phyloP scores from a whole-genome alignment of 2,329 filamentous ascomycete species.

The Colletotrichum lentis region DNA sequence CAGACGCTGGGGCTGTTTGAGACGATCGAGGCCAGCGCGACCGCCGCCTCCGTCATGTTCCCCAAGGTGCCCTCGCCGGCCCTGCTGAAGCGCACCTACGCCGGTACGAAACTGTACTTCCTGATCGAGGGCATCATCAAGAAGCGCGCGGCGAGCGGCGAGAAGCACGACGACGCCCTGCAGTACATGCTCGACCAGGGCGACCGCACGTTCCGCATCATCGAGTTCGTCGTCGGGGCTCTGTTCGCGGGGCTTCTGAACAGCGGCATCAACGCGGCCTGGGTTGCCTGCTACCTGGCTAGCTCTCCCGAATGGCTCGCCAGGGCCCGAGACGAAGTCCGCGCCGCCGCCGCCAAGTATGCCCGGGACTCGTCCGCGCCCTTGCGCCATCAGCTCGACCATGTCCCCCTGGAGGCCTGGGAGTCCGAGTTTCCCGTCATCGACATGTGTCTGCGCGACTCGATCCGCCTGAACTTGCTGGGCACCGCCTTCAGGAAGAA shows the following conservation, averaged over 20 bases:
- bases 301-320: conserved; percentile 55
- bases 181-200: conserved; percentile 63
- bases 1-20: conserved; percentile 56
- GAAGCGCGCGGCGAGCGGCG: conserved; percentile 52
- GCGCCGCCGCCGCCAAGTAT: too few species aligned
- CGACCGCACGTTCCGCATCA: conserved; percentile 47
- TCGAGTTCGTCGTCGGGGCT: conserved; percentile 58
- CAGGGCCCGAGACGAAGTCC: conserved; percentile 56
- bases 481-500: conserved; percentile 13
- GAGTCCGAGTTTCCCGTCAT: conserved; percentile 62
- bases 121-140: conserved; percentile 58
- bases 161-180: conserved; percentile 57
- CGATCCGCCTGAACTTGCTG: conserved; percentile 7
- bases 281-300: conserved; percentile 60
- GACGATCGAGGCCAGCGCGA: conserved; percentile 53
- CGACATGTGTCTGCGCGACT: conserved; percentile 60
- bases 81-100: conserved; percentile 53
- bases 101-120: conserved; percentile 57
- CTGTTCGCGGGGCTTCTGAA: conserved; percentile 66
- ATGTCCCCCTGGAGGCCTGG: conserved; percentile 61
- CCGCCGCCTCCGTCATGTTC: conserved; percentile 57
- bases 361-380: too few species aligned
- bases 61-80: conserved; percentile 58
- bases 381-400: not conserved
- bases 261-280: conserved; percentile 62